Percentiles rank a stretch among this genome's conserved stretches.
These are phyloP conservation scores for Aurinia saxatilis DNA, from an alignment of 345 rosid genomes.

Conservation along the genomic window DNA sequence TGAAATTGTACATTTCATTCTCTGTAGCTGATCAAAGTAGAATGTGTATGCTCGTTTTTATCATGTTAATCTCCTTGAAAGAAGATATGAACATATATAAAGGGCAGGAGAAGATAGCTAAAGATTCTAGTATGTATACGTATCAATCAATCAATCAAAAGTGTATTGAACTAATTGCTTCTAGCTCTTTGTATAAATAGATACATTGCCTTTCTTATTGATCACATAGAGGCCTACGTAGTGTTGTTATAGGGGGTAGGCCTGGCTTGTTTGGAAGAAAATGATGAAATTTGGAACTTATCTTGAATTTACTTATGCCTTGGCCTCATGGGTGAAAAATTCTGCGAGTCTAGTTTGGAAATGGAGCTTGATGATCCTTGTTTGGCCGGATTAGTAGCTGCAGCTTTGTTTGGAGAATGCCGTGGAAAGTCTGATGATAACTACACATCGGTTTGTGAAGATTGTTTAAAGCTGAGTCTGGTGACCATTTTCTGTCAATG, in stretches of 20 bases:
- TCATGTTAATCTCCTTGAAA: too few relatives aligned
- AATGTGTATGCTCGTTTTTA: too few relatives aligned
- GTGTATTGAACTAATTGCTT: neutral
- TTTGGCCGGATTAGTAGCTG: neutral
- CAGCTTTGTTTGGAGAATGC: neutral
- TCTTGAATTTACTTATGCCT: neutral
- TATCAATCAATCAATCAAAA: neutral
- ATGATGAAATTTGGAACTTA: too few relatives aligned
- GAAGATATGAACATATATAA: too few relatives aligned
- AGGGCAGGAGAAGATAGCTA: constrained; percentile 7
- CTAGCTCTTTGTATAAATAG: neutral
- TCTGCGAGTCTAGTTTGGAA: neutral
- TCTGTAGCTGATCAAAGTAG: too few relatives aligned
- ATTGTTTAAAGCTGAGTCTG: neutral
- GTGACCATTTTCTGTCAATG: neutral
- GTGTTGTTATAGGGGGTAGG: too few relatives aligned
- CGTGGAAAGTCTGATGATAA: neutral
- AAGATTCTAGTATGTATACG: constrained; percentile 32
- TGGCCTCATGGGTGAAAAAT: neutral
- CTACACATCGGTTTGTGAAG: neutral
- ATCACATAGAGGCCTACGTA: too few relatives aligned
- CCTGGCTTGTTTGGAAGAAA: neutral
- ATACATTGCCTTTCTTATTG: neutral
- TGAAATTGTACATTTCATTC: too few relatives aligned
- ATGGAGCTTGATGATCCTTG: neutral